These are phyloP conservation scores for Podospora australis DNA, from an alignment of 495 filamentous ascomycete genomes.

Conservation along the genomic window DNA sequence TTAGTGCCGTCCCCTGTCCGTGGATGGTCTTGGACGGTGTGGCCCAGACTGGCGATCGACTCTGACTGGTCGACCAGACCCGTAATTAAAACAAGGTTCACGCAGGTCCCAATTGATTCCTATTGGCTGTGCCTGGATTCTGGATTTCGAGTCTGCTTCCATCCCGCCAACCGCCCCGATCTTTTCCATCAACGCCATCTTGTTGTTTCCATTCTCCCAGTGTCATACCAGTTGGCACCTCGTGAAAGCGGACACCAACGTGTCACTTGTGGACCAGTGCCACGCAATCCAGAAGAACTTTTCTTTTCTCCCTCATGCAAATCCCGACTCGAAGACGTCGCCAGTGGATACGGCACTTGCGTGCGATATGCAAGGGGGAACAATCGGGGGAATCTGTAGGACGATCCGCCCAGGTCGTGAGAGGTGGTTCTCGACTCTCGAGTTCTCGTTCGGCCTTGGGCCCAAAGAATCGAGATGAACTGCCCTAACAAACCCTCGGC, in stretches of 20 bases:
- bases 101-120: constrained; percentile 23
- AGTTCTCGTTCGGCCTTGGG: not conserved
- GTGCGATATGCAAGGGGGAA: too few species aligned
- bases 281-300: constrained; percentile 2
- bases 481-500: not conserved
- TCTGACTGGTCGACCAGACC: constrained; percentile 14
- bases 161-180: too few species aligned
- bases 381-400: too few species aligned
- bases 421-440: not conserved
- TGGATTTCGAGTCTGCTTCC: not conserved
- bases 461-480: constrained; percentile 4
- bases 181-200: not conserved
- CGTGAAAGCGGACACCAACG: constrained; percentile 1
- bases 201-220: too few species aligned
- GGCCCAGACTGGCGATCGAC: constrained; percentile 14
- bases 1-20: constrained; percentile 1
- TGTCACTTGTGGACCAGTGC: constrained; percentile 5
- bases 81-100: constrained; percentile 14
- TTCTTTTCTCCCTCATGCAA: not conserved
- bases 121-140: not conserved
- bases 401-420: too few species aligned
- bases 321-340: too few species aligned
- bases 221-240: not conserved
- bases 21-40: constrained; percentile 1
- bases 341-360: too few species aligned